Base-by-base conservation (phyloP, 805 yeast species). In the Huiozyma naganishii region DNA sequence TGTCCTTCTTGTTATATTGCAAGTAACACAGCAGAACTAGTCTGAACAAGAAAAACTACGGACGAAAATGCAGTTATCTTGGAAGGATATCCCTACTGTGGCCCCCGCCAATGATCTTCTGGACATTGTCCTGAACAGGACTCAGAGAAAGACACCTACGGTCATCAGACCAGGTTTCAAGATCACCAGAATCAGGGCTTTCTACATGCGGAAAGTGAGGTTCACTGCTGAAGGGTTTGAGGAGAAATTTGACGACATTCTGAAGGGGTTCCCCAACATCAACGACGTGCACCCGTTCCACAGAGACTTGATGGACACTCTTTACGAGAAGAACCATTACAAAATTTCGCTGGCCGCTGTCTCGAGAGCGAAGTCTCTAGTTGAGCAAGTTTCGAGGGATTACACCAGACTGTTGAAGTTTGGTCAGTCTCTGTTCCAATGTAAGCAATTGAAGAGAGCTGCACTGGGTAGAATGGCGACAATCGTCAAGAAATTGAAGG, bases 381-480 rank as follows among this genome's bases (percentile, higher is more conserved):
- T 92, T 52, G 98, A 92, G 68, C 96, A 89, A 69, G 97, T 92
- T 37, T 75, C 95, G 23, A 77, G 98, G 68, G 99, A 92, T 71
- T 92, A 92, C 65, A 83, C 81, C 51, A 79, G 99, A 63, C 76
- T 92, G 56, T 74, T 92, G 61, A 92, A 92, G 71, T 92, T 89
- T 61, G 98, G 98, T 58, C 98, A 92, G 72, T 89, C 97, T 37
- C 72, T 92, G 51, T 92, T 88, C 70, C 99, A 94, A 73, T 92
- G 99, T 77, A 92, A 92, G 70, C 98, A 92, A 72, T 79, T 92
- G 64, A 92, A 92, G 68, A 78, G 97, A 62, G 99, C 99, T 54
- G 99, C 97, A 30, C 71, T 92, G 57, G 99, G 99, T 74, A 84
- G 99, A 70, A 92, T 92, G 99, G 99, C 98, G 44, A 92, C 99